Conservation (phyloP, 1,284 basidiomycete genomes). For the Boletus smithii region DNA sequence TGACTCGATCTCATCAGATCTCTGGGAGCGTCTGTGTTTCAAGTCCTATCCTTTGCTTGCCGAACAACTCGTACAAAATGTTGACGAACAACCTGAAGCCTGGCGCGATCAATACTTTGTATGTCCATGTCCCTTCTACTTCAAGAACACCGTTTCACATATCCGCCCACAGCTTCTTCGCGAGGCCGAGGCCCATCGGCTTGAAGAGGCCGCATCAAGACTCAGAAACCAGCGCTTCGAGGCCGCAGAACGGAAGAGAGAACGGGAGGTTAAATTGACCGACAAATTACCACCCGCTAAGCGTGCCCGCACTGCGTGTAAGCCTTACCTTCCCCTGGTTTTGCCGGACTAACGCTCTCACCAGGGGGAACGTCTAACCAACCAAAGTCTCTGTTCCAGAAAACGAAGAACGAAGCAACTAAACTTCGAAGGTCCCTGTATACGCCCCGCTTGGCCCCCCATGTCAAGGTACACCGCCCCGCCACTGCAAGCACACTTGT, state of each 20-base stretch:
- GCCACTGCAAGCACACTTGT: constrained; percentile 36
- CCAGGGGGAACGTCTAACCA: constrained; percentile 48
- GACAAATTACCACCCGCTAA: constrained; percentile 62
- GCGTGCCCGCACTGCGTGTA: constrained; percentile 53
- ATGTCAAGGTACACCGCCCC: constrained; percentile 41
- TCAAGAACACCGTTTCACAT: constrained; percentile 7
- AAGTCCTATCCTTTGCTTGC: constrained; percentile 52
- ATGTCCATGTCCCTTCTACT: constrained; percentile 25
- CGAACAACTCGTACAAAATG: constrained; percentile 33
- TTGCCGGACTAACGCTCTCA: constrained; percentile 13
- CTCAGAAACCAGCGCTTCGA: constrained; percentile 63
- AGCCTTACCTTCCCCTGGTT: constrained; percentile 20
- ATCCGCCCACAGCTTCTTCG: constrained; percentile 44
- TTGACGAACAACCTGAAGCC: constrained; percentile 47
- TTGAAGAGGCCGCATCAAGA: constrained; percentile 57
- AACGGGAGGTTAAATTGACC: constrained; percentile 67
- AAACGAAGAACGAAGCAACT: constrained; percentile 64
- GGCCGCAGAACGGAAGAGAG: constrained; percentile 67
- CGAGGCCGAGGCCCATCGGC: constrained; percentile 52
- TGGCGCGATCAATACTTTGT: constrained; percentile 73
- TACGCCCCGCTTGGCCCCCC: constrained; percentile 45
- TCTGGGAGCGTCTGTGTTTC: constrained; percentile 67
- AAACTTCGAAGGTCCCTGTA: constrained; percentile 63
- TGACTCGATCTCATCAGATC: constrained; percentile 42
- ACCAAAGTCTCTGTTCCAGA: constrained; percentile 72